Conservation (phyloP, 768 basidiomycete species). For the Dentipellis fragilis region DNA sequence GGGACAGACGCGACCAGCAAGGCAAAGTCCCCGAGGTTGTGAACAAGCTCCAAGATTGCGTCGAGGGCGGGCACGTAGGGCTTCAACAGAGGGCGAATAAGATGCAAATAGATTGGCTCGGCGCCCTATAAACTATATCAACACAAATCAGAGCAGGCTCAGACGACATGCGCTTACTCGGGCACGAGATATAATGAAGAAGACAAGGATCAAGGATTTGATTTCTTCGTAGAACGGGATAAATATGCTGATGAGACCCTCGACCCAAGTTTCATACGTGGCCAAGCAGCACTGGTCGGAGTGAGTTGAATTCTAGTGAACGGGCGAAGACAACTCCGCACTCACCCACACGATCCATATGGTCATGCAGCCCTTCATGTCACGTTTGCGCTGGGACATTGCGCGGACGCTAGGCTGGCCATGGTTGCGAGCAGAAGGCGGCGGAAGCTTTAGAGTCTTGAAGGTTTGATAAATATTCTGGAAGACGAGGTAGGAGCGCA, state of each 20-base stretch:
- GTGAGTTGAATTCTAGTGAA: conserved; percentile 9
- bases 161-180: conserved; percentile 31
- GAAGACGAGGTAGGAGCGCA: conserved; percentile 63
- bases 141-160: neutral
- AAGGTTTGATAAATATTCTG: conserved; percentile 78
- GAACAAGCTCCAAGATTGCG: conserved; percentile 45
- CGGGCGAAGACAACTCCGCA: conserved; percentile 4
- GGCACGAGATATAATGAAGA: conserved; percentile 68
- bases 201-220: conserved; percentile 63
- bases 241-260: conserved; percentile 56
- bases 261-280: conserved; percentile 56
- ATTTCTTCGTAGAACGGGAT: conserved; percentile 80
- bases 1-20: conserved; percentile 34
- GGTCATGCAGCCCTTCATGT: conserved; percentile 76
- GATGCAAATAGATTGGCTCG: conserved; percentile 74
- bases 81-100: conserved; percentile 69
- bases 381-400: conserved; percentile 65
- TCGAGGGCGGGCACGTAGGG: conserved; percentile 66
- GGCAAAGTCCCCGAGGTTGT: conserved; percentile 55
- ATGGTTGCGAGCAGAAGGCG: conserved; percentile 39
- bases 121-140: conserved; percentile 45
- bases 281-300: conserved; percentile 54
- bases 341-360: conserved; percentile 84
- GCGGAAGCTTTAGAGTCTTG: conserved; percentile 68
- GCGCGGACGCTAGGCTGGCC: conserved; percentile 60